Conservation (phyloP, 768 basidiomycete genomes). For the Tulasnella sp. region DNA sequence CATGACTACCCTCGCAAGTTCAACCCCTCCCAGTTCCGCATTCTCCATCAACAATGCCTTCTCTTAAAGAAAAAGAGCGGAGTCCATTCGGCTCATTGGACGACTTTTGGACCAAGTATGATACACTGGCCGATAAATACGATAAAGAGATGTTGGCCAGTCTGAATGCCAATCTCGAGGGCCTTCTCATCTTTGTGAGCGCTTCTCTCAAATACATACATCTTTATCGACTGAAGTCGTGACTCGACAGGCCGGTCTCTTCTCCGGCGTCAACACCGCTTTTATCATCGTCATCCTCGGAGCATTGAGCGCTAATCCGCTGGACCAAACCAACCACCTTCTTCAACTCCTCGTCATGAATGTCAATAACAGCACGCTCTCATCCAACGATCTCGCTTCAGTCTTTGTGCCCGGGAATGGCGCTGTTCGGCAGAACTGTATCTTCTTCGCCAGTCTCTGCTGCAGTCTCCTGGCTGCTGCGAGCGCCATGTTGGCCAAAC, state of each 20-base stretch:
- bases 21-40: no score
- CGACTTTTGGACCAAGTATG: neutral
- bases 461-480: neutral
- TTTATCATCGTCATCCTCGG: neutral
- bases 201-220: neutral
- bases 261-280: neutral
- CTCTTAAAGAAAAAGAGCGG: no score
- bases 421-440: neutral
- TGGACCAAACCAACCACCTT: neutral
- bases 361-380: neutral
- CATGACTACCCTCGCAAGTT: no score
- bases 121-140: neutral
- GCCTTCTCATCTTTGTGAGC: neutral
- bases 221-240: no score
- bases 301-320: neutral
- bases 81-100: neutral
- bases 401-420: neutral
- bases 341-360: neutral
- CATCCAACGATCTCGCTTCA: neutral
- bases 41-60: no score
- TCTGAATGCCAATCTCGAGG: neutral
- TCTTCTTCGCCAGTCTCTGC: conserved; percentile 4
- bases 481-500: conserved; percentile 4
- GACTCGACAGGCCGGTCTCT: neutral
- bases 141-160: neutral